Evolutionary conservation across 257 asterid species (phyloP), one percentile per base, ranked within the genome.

Genomic region (Eucommia ulmoides): DNA sequence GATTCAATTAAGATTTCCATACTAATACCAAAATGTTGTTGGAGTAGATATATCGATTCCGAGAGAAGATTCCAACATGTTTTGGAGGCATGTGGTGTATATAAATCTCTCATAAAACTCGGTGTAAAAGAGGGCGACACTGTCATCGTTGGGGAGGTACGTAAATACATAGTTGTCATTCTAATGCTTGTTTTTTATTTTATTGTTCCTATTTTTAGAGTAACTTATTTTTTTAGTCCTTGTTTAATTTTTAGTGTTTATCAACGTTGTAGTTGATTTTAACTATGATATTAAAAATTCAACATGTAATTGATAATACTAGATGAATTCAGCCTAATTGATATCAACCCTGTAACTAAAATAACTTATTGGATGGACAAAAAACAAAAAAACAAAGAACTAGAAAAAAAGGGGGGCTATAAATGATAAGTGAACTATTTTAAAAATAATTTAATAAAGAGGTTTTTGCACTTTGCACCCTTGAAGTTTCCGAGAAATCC

Each of bases 81-180:
- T 67, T 76, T 86, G 35, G 96, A 91, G 64, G 96, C 95, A 33
- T 81, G 94, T 51, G 94, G 98, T 25, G 96, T 86, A 55, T 76
- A 77, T 55, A 91, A 85, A 70, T 69, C 93, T 50, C 96, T 91
- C 52, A 51, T 29, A 52, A 91, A 81, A 69, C 87, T 66, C 33
- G 98, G 96, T 1, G 94, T 91, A 7, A 91, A 83, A 71, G 98
- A 91, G 56, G 95, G 89, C 1, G 93, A 91, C 65, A 81, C 92
- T 2, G 96, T 91, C 53, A n/a, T 74, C n/a, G 79, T 91, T 59
- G 95, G 96, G 56, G 93, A 74, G 74, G 98, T 91, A 60, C 24
- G 67, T 50, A 11, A n/a, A 24, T 21, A 22, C 12, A 26, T 24
- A 56, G 19, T 52, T 42, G 8, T n/a, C 48, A 3, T 10, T 8